Evolutionary conservation across 2,329 filamentous ascomycete genomes (phyloP), one percentile per base, ranked within the genome.

Genomic region (Xylaria sp.): DNA sequence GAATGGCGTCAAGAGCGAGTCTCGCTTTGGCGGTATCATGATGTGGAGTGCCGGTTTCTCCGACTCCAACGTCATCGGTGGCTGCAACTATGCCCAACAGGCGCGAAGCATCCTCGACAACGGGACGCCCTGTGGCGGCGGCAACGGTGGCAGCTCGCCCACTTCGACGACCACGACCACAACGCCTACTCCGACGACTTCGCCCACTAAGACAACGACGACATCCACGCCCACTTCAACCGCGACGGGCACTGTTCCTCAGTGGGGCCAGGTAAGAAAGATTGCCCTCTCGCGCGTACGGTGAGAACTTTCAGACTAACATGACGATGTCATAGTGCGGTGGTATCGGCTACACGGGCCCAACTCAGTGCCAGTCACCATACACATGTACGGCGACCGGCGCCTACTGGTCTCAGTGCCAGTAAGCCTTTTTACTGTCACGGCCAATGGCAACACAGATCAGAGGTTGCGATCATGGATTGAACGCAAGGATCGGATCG

Each of bases 11-110:
- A 76, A 73, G 68, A 65, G 39, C 58, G 70, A 77, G 32, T 50
- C 72, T 9, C 73, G 76, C 30, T 80, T 80, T 62, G 78, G 79
- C 15, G 79, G 79, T 43, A 71, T 81, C 69, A 81, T 81, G 81
- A 79, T 82, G 78, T 83, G 81, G 81, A 76, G 75, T 23, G 81
- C 81, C 2, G 80, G 79, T 1, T 82, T 80, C 67, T 82, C 80
- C 0, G 81, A 83, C 70, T 60, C 68, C 32, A 74, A 75, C 41
- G 72, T 74, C 39, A 65, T 73, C 65, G 76, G 79, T 65, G 79
- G 79, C 8, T 82, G 80, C 73, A 83, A 73, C 32, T 83, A 80
- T 66, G 80, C 80, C 9, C 80, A 83, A 70, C 66, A 81, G 67
- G 79, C 75, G 4, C 76, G 79, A 65, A 70, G 67, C 15, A 81